Percentiles rank a stretch among this genome's conserved stretches.
Evolutionary conservation across 169 alveolate genomes (phyloP).

Genomic region (Amoebophrya sp.): DNA sequence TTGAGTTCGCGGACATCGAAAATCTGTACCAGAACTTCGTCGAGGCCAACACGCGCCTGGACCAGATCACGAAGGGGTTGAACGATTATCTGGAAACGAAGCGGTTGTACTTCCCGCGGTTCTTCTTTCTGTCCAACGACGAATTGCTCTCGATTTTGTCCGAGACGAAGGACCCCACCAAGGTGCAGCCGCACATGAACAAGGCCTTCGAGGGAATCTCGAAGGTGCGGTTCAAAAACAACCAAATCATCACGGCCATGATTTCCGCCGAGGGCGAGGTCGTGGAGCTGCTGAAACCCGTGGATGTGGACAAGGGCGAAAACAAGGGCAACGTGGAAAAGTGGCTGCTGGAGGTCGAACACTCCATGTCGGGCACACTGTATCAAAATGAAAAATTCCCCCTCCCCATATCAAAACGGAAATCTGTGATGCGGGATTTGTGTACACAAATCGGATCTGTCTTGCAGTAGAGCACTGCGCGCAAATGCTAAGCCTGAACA

Average conservation of each 20-base stretch:
- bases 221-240: conserved; percentile 56
- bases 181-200: conserved; percentile 81
- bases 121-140: conserved; percentile 87
- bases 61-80: conserved; percentile 71
- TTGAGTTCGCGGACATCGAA: conserved; percentile 56
- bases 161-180: conserved; percentile 83
- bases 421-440: no score
- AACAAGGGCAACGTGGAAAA: conserved; percentile 74
- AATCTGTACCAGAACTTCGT: conserved; percentile 57
- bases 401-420: no score
- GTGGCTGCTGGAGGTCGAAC: conserved; percentile 80
- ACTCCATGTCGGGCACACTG: conserved; percentile 62
- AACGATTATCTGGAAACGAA: conserved; percentile 85
- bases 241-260: conserved; percentile 66
- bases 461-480: no score
- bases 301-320: conserved; percentile 36
- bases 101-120: conserved; percentile 79
- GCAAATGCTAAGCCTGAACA: no score
- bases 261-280: conserved; percentile 79
- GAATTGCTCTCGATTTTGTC: conserved; percentile 86
- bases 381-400: no score
- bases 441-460: no score
- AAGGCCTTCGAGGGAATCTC: conserved; percentile 89
- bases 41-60: conserved; percentile 67
- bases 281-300: conserved; percentile 62